A percentile compares a stretch with the other conserved stretches of the same genome.
Conservation (phyloP, 2,329 filamentous ascomycete species). For the Colletotrichum incanum region DNA sequence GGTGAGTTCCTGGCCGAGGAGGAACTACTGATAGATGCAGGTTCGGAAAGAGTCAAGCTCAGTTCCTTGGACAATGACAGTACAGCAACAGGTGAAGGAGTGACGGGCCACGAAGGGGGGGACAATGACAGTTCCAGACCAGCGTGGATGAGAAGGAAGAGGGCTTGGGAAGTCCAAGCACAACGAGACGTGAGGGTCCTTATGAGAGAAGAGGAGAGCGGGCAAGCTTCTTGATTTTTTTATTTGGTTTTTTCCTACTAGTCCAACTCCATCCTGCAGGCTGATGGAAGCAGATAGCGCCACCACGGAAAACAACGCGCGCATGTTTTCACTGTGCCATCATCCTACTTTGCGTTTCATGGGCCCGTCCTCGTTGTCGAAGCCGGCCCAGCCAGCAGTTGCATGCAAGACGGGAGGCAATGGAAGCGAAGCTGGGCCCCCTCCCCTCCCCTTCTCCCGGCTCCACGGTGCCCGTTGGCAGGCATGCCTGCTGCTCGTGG, state of each 20-base stretch:
- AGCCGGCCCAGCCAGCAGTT: conserved; percentile 21
- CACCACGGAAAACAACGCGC: conserved; percentile 22
- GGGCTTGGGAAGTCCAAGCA: neutral
- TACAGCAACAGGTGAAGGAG: conserved; percentile 25
- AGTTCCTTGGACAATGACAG: conserved; percentile 14
- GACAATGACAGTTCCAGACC: conserved; percentile 22
- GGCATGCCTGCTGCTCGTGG: conserved; percentile 34
- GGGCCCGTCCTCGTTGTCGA: conserved; percentile 15
- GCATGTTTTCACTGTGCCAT: neutral
- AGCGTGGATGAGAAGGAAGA: conserved; percentile 27
- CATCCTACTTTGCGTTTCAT: neutral
- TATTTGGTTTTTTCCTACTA: neutral
- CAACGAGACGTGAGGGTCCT: neutral
- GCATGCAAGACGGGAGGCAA: conserved; percentile 11
- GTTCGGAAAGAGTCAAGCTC: conserved; percentile 1
- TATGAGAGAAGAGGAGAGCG: conserved; percentile 1
- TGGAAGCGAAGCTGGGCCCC: neutral
- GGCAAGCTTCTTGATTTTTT: conserved; percentile 10
- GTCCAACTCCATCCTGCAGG: conserved; percentile 19
- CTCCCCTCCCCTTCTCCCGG: conserved; percentile 8
- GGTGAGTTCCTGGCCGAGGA: conserved; percentile 11
- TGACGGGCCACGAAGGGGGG: conserved; percentile 27
- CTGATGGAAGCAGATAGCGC: conserved; percentile 16
- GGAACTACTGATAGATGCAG: conserved; percentile 16
- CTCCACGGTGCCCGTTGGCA: conserved; percentile 24